phyloP scores from a whole-genome alignment of 257 asterid species.

The Nicotiana sylvestris region DNA sequence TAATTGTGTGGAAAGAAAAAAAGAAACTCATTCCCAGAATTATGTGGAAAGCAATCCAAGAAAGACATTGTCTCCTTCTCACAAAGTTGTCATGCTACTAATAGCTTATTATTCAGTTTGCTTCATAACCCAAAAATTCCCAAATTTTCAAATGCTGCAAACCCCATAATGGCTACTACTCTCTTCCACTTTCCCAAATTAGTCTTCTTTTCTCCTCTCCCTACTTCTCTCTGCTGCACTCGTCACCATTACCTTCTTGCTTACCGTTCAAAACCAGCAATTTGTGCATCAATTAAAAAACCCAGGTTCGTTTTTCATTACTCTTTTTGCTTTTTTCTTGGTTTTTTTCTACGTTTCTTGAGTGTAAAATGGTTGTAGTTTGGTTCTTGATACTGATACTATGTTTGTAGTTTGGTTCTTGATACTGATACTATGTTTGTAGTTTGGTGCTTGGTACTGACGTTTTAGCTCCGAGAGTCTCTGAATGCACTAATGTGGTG shows the following conservation, averaged over 20 bases:
- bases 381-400: neutral
- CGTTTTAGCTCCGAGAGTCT: neutral
- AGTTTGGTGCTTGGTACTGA: neutral
- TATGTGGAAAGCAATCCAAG: neutral
- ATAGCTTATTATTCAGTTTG: neutral
- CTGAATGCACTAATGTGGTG: neutral
- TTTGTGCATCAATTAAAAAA: constrained; percentile 36
- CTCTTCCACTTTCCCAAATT: constrained; percentile 35
- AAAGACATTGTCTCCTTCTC: neutral
- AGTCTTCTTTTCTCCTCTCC: constrained; percentile 15
- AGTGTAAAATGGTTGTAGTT: neutral
- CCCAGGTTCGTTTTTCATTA: constrained; percentile 40
- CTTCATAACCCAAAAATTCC: neutral
- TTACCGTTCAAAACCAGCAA: constrained; percentile 12
- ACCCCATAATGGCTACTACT: constrained; percentile 9
- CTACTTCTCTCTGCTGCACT: constrained; percentile 12
- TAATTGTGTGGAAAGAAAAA: neutral
- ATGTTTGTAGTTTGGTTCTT: neutral
- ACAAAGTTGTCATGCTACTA: neutral
- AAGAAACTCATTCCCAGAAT: too few relatives aligned
- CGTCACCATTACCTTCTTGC: constrained; percentile 14
- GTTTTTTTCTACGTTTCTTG: neutral
- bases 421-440: neutral
- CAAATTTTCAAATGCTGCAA: constrained; percentile 31
- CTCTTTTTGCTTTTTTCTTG: neutral